phyloP scores from a whole-genome alignment of 2,329 filamentous ascomycete genomes.

The Coniella vitis region DNA sequence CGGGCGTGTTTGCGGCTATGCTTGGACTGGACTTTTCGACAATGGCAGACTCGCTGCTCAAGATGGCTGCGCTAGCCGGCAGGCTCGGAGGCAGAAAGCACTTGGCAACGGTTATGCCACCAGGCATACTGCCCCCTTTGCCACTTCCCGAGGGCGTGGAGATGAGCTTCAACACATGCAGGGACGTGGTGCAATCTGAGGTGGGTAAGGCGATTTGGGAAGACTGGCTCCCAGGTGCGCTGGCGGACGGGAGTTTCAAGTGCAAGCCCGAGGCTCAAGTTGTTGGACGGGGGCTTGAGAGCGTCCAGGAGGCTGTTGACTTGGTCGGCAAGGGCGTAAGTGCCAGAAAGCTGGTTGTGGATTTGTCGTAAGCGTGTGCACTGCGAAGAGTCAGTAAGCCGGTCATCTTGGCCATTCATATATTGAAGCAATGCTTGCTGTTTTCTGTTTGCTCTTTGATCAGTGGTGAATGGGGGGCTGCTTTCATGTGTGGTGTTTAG shows the following conservation, averaged over 20 bases:
- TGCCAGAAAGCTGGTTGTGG: constrained; percentile 5
- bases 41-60: not conserved
- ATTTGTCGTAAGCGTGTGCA: not conserved
- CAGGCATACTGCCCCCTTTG: not conserved
- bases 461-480: no score
- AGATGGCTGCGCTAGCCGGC: not conserved
- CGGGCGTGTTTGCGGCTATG: not conserved
- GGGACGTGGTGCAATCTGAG: not conserved
- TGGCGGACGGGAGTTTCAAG: not conserved
- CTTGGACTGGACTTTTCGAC: not conserved
- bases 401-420: no score
- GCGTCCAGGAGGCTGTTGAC: constrained; percentile 8
- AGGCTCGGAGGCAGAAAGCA: not conserved
- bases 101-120: not conserved
- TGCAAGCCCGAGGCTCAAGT: constrained; percentile 1
- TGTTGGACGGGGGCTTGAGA: constrained; percentile 8
- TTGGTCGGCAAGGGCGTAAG: constrained; percentile 1
- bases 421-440: no score
- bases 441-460: no score
- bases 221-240: constrained; percentile 3
- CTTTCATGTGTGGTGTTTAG: no score
- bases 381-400: no score
- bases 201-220: not conserved
- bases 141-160: not conserved
- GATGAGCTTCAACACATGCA: not conserved